Percentiles rank a stretch among this genome's conserved stretches.
Conservation (phyloP, 176 grass and related monocot genomes). For the Phoenix roebelenii region DNA sequence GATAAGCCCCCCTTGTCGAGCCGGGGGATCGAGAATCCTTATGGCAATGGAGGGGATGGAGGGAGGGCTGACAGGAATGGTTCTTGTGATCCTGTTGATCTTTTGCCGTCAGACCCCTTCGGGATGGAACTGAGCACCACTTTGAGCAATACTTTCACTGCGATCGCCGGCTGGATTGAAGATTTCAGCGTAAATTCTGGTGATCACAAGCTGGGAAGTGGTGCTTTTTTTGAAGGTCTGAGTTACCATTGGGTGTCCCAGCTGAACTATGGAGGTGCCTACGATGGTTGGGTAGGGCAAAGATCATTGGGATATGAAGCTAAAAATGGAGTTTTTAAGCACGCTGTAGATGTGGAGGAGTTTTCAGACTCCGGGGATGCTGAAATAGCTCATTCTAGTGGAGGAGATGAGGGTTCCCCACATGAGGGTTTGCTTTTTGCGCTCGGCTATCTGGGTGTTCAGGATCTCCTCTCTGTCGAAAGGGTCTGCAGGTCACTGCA, state of each 20-base stretch:
- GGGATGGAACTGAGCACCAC: conserved; percentile 57
- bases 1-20: neutral
- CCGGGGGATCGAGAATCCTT: conserved; percentile 16
- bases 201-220: neutral
- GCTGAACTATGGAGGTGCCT: conserved; percentile 13
- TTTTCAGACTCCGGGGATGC: conserved; percentile 13
- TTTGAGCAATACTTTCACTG: conserved; percentile 3
- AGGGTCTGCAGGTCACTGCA: conserved; percentile 60
- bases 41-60: conserved; percentile 21
- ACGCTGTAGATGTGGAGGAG: conserved; percentile 3
- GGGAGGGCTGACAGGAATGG: conserved; percentile 9
- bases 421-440: conserved; percentile 42
- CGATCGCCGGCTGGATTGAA: conserved; percentile 33
- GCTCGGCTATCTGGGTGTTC: conserved; percentile 47
- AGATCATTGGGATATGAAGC: conserved; percentile 2
- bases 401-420: conserved; percentile 25
- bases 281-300: neutral
- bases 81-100: conserved; percentile 34
- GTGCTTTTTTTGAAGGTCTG: conserved; percentile 23
- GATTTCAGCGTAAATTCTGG: conserved; percentile 22
- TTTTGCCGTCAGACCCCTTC: conserved; percentile 59
- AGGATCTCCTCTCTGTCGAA: conserved; percentile 49
- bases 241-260: conserved; percentile 19
- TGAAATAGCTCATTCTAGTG: conserved; percentile 12
- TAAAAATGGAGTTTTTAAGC: neutral